Evolutionary conservation across 495 filamentous ascomycete genomes (phyloP).

Genomic region (Sordaria brevicollis): DNA sequence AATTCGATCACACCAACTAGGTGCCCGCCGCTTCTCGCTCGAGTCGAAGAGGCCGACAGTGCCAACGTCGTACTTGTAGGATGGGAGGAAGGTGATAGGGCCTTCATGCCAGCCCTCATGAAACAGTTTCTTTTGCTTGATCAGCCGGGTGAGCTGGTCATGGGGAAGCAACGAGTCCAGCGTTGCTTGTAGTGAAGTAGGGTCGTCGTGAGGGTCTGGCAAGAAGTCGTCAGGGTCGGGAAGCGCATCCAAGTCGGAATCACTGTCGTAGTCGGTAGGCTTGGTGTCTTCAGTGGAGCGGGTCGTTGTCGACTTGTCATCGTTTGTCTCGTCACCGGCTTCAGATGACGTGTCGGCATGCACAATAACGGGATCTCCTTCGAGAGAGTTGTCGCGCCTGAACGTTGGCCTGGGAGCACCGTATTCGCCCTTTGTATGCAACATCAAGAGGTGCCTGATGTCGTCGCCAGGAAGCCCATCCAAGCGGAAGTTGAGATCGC

Average conservation of each 20-base stretch:
- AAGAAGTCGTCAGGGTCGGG: constrained; percentile 47
- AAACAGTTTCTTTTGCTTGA: constrained; percentile 64
- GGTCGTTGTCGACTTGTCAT: constrained; percentile 6
- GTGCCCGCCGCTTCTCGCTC: constrained; percentile 82
- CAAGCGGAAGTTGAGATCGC: constrained; percentile 91
- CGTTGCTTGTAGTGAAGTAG: constrained; percentile 65
- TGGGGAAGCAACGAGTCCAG: constrained; percentile 77
- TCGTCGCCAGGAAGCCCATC: constrained; percentile 83
- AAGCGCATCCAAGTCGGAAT: constrained; percentile 28
- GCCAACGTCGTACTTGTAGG: constrained; percentile 96
- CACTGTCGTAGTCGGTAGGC: constrained; percentile 15
- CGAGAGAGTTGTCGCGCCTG: constrained; percentile 22
- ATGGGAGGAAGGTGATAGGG: constrained; percentile 76
- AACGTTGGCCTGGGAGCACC: constrained; percentile 35
- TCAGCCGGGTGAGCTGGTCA: constrained; percentile 74
- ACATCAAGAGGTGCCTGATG: constrained; percentile 71
- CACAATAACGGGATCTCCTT: constrained; percentile 34
- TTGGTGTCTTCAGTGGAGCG: neutral
- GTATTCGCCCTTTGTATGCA: constrained; percentile 74
- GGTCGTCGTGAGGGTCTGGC: constrained; percentile 40
- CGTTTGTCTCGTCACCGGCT: constrained; percentile 20
- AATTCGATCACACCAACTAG: constrained; percentile 98
- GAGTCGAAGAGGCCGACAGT: constrained; percentile 88
- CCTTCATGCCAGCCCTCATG: constrained; percentile 91
- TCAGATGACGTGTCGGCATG: constrained; percentile 14